Conservation (phyloP, 768 basidiomycete species). For the Phlebiopsis flavidoalba region DNA sequence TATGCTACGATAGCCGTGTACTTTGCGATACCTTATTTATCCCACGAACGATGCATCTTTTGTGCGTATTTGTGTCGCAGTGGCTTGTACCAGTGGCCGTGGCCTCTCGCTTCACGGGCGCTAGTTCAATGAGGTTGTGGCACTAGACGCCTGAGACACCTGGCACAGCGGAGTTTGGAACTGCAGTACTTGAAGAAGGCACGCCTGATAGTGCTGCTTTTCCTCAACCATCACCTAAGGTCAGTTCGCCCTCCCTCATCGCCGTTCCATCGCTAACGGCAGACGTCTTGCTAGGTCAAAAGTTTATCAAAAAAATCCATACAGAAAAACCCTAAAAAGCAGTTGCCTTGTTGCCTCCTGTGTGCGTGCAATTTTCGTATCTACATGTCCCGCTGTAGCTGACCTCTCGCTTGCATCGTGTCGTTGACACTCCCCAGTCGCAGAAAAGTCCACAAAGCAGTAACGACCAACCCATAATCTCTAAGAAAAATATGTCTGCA, state of each 20-base stretch:
- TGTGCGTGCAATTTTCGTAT: constrained; percentile 38
- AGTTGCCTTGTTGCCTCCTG: constrained; percentile 74
- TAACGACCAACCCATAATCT: constrained; percentile 68
- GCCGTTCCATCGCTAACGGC: constrained; percentile 11
- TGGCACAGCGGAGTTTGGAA: constrained; percentile 33
- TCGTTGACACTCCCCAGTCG: constrained; percentile 32
- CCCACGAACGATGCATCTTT: no score
- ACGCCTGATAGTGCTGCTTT: constrained; percentile 27
- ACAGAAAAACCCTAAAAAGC: constrained; percentile 68
- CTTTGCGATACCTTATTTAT: background rate
- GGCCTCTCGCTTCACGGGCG: background rate
- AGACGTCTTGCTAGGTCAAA: constrained; percentile 39
- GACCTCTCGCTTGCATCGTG: constrained; percentile 10
- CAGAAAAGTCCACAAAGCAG: constrained; percentile 89
- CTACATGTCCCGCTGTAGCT: constrained; percentile 15
- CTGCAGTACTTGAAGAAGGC: constrained; percentile 15
- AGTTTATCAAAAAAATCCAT: constrained; percentile 44
- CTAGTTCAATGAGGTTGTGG: background rate
- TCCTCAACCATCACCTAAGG: constrained; percentile 69
- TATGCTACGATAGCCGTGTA: background rate
- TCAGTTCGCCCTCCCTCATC: constrained; percentile 18
- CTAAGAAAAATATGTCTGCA: constrained; percentile 34
- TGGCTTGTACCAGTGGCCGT: background rate
- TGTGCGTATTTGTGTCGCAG: background rate
- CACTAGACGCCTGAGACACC: background rate